These are phyloP conservation scores for Syzygium syzygioides DNA, from an alignment of 441 rosid genomes.

Conservation along the genomic window DNA sequence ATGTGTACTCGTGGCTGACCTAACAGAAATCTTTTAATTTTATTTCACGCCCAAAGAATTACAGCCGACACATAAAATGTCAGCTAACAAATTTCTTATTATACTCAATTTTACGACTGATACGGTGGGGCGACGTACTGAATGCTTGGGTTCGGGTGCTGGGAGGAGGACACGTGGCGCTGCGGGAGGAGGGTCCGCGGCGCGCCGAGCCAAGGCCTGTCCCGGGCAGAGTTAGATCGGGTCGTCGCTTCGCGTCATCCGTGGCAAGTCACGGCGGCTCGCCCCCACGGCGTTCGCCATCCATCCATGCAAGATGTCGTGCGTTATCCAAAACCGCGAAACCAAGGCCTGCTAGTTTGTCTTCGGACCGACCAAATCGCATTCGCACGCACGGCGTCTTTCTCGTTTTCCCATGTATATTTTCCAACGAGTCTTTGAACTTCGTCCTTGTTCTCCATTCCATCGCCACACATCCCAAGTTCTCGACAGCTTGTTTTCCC, in stretches of 20 bases:
- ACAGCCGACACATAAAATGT: neutral
- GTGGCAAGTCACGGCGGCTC: neutral
- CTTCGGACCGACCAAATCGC: neutral
- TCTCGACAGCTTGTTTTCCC: neutral
- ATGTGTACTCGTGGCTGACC: accelerated
- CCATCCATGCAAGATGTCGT: neutral
- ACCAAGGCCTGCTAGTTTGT: neutral
- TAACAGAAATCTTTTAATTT: neutral
- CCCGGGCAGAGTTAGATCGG: neutral
- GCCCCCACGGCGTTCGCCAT: neutral
- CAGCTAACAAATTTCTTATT: neutral
- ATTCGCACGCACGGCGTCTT: no score
- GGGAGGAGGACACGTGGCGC: neutral
- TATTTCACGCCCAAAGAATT: no score
- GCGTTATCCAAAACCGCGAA: neutral
- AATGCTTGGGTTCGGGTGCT: neutral
- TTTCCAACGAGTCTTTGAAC: neutral
- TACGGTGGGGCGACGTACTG: neutral
- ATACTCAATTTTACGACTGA: neutral
- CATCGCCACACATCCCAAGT: neutral
- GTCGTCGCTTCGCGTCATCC: neutral
- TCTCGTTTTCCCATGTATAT: neutral
- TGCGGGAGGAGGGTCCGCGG: neutral
- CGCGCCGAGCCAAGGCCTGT: neutral
- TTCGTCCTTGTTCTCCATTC: neutral